Evolutionary conservation across 1,284 basidiomycete genomes (phyloP), one percentile per base, ranked within the genome.

Genomic region (Xerocomus amazonicus): DNA sequence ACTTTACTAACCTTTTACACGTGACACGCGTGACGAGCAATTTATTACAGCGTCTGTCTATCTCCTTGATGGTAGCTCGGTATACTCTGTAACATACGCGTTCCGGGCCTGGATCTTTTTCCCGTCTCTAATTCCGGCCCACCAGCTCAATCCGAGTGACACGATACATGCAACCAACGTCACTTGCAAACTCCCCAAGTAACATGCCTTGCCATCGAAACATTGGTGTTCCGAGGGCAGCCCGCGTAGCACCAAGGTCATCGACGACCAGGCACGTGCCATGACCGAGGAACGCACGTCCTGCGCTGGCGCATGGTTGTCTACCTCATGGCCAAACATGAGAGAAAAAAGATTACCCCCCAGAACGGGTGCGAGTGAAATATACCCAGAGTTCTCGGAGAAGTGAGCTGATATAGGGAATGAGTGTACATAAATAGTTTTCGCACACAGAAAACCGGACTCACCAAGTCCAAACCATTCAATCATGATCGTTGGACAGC

Each of bases 281-380:
- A 2, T 14, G 19, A 53, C 14, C 0, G 41, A 36, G 14, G 47
- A 42, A 7, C 3, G 33, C 7, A 27, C 6, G n/a, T 52, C 52
- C 9, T 56, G 56, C 9, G n/a, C 38, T 0, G 62, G 50, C 6
- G 78, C 79, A 59, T 93, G 87, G 5, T 81, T 75, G 58, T 94
- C 92, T 36, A 92, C 76, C 55, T 90, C 85, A 36, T 72, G 72
- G 1, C 93, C 93, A 61, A 95, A 96, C 37, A 88, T 73, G 35
- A 95, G 61, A 36, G 91, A 92, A 69, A 94, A 91, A 1, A 92
- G 45, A 70, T 95, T 96, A 0, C 89, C 89, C 7, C 87, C 89
- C 3, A 93, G 43, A 50, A 92, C 77, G 2, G 93, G 91, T 0
- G 87, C 80, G 16, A 93, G 69, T 7, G 81, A 81, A 27, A 88